Base-by-base conservation (phyloP, 2,329 filamentous ascomycete species). In the Coniochaeta prunicola region DNA sequence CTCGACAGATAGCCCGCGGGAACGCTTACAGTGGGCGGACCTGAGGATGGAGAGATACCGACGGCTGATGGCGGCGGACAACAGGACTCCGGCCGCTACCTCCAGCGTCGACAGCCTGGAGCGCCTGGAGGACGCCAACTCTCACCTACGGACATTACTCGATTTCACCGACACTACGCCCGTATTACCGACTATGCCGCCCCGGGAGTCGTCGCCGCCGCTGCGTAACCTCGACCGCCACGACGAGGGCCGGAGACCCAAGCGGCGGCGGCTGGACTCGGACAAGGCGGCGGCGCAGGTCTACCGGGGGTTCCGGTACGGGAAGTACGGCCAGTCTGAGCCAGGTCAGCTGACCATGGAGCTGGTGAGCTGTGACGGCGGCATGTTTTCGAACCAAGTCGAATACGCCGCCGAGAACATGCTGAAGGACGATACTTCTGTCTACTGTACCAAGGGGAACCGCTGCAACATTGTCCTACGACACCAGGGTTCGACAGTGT, bases 381-480 rank as follows among this genome's bases (percentile, higher is more conserved):
- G 92, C 48, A 79, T 85, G 59, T 86, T 81, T 67, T 79, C 82
- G 56, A 86, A 88, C 62, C 83, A 87, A 65, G 74, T 78, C 58
- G 74, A 78, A 12, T 90, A 90, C 63, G 82, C 82, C 13, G 85
- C 88, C 21, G 90, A 92, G 65, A 96, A 96, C 70, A 87, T 97
- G 30, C 79, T 97, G 62, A 86, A 84, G 64, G 87, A 92, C 70
- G 91, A 97, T 72, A 80, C 80, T 59, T 90, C 88, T 12, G 91
- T 96, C 2, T 97, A 97, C 70, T 96, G 92, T 73, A 96, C 92
- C 38, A 90, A 93, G 70, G 87, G 85, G n/a, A 89, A 89, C 61
- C 84, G 86, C 59, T 97, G 92, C 76, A 96, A 96, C 68, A 85
- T 97, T 65, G 80, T 97, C 13, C 74, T 97, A 59, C 84, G 85